Conservation (phyloP, 129 eudicot genomes). For the Centaurea solstitialis region DNA sequence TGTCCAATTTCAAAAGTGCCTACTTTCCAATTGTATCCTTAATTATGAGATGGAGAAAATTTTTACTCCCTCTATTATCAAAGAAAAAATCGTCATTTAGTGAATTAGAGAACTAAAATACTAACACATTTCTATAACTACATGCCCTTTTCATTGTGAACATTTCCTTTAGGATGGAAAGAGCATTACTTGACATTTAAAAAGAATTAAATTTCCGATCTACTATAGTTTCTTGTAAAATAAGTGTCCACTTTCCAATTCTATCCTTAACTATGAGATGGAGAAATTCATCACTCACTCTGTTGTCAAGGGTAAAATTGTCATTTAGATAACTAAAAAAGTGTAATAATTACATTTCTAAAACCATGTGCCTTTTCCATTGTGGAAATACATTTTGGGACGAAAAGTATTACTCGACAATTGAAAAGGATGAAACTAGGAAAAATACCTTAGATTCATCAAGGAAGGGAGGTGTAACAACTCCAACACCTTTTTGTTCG, state of each 20-base stretch:
- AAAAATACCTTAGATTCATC: constrained; percentile 50
- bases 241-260: background rate
- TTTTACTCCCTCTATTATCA: background rate
- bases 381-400: background rate
- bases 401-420: background rate
- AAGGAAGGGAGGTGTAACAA: constrained; percentile 58
- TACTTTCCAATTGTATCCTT: background rate
- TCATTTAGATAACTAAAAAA: background rate
- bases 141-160: background rate
- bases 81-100: background rate
- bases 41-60: background rate
- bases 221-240: no score
- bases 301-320: background rate
- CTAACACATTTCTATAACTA: background rate
- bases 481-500: constrained; percentile 67
- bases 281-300: background rate
- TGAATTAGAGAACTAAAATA: no score
- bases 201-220: no score
- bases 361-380: background rate
- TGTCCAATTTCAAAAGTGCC: background rate
- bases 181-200: background rate
- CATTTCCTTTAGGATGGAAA: background rate
- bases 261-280: no score
- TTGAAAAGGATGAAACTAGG: background rate
- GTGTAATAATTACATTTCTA: background rate